These are phyloP conservation scores for Cyclaneusma minus DNA, from an alignment of 2,329 filamentous ascomycete genomes.

Conservation along the genomic window DNA sequence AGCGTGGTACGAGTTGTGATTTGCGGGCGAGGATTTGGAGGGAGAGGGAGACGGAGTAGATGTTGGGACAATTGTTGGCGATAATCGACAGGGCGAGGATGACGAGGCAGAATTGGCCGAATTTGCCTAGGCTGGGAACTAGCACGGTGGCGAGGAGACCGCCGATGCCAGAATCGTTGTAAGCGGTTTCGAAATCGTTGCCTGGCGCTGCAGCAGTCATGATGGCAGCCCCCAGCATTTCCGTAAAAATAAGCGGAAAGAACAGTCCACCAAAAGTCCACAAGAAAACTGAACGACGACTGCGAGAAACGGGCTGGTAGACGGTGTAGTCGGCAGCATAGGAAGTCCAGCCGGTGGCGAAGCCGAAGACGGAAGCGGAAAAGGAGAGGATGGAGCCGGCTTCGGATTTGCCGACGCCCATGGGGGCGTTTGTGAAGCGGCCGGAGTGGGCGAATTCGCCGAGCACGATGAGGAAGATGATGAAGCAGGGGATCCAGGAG, in stretches of 20 bases:
- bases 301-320: conserved; percentile 52
- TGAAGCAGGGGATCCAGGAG: conserved; percentile 57
- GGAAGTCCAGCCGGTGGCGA: conserved; percentile 58
- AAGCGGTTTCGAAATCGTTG: conserved; percentile 36
- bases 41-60: conserved; percentile 54
- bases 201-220: conserved; percentile 45
- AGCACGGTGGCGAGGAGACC: conserved; percentile 53
- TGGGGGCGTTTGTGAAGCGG: conserved; percentile 44
- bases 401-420: conserved; percentile 40
- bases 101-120: conserved; percentile 58
- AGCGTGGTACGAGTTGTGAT: conserved; percentile 47
- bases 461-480: conserved; percentile 58
- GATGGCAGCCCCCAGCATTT: conserved; percentile 58
- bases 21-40: conserved; percentile 47
- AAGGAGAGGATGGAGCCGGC: conserved; percentile 48
- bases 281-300: conserved; percentile 46
- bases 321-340: conserved; percentile 70
- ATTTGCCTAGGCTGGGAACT: conserved; percentile 44
- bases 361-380: conserved; percentile 49
- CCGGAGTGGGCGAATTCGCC: conserved; percentile 53
- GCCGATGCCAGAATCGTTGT: conserved; percentile 41
- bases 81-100: conserved; percentile 51
- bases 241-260: conserved; percentile 56
- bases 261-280: conserved; percentile 56
- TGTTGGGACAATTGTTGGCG: conserved; percentile 57